Percentiles rank a stretch among this genome's conserved stretches.
phyloP scores from a whole-genome alignment of 805 yeast genomes.

The Wickerhamomyces strasburgensis region DNA sequence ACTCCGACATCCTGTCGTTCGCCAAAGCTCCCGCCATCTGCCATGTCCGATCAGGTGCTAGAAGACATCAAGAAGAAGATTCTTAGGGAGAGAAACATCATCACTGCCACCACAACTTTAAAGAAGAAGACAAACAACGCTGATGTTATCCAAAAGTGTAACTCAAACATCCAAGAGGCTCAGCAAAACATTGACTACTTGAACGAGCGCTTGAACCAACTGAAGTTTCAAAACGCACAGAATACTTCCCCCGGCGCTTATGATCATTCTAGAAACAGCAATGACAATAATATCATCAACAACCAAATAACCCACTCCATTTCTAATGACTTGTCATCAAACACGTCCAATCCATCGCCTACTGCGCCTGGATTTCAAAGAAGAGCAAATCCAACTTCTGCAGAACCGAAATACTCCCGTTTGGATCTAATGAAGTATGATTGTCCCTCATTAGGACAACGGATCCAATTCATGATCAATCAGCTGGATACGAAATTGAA shows the following conservation, averaged over 20 bases:
- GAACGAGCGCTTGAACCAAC: slow-evolving; percentile 66
- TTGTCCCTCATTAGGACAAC: slow-evolving; percentile 90
- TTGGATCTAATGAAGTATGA: slow-evolving; percentile 86
- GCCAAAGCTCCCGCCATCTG: neutral
- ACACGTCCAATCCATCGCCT: slow-evolving; percentile 18
- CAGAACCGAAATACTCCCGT: slow-evolving; percentile 46
- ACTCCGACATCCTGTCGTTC: too few species aligned
- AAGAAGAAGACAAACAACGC: slow-evolving; percentile 74
- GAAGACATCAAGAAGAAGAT: slow-evolving; percentile 79
- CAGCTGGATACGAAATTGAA: slow-evolving; percentile 90
- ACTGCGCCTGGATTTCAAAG: slow-evolving; percentile 28
- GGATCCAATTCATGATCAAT: slow-evolving; percentile 93
- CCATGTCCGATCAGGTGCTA: slow-evolving; percentile 36
- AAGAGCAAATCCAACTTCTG: slow-evolving; percentile 6
- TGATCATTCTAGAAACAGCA: neutral
- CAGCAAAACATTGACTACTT: slow-evolving; percentile 87
- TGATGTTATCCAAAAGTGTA: slow-evolving; percentile 85
- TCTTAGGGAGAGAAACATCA: slow-evolving; percentile 81
- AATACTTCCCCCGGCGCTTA: slow-evolving; percentile 4
- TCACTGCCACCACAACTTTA: slow-evolving; percentile 79
- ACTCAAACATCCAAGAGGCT: slow-evolving; percentile 85
- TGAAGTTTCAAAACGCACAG: slow-evolving; percentile 35
- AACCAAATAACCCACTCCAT: neutral
- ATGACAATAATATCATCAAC: neutral
- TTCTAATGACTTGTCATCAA: neutral